Evolutionary conservation across 345 rosid genomes (phyloP), one percentile per base, ranked within the genome.

Genomic region (Microthlaspi erraticum): DNA sequence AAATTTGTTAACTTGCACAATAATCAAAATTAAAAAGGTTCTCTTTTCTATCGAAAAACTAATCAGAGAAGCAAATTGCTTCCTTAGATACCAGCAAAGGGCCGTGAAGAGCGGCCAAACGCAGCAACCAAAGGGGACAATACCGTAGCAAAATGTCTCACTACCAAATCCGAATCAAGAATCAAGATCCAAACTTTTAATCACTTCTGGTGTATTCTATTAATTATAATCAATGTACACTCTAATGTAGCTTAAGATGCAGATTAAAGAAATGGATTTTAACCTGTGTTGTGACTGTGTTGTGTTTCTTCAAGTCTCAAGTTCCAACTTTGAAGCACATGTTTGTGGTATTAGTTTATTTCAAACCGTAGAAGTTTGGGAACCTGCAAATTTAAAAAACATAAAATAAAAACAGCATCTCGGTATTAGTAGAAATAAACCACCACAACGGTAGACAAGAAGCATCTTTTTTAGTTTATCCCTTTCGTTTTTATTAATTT

Each of bases 361-460:
- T 75, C 68, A 65, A 62, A 81, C 77, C 80, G 78, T 86, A 84
- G 81, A 84, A 85, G 79, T 71, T 82, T 79, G 82, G 82, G 79
- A 82, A 80, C 87, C 92, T 84, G 87, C 83, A 84, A 85, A 68
- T 72, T 8, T 6, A 9, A 44, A 34, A 23, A 26, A 39, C 13
- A 23, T 23, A 23, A 57, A 37, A 77, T 10, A 80, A 85, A 85
- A 88, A 88, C 97, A 91, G 89, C 95, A 88, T 88, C 89, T 85
- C 39, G 88, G 81, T 66, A 82, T 87, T 78, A 91, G 93, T 82
- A 81, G 83, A 80, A 81, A 55, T 67, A 64, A 84, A 86, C 83
- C 88, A 78, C 83, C 89, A 78, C 82, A 87, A 81, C 82, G 75
- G 84, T 81, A 81, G 97, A 85, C 92, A 91, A 70, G 67, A 82